phyloP scores from a whole-genome alignment of 495 filamentous ascomycete species.

The Penicillium taxi region DNA sequence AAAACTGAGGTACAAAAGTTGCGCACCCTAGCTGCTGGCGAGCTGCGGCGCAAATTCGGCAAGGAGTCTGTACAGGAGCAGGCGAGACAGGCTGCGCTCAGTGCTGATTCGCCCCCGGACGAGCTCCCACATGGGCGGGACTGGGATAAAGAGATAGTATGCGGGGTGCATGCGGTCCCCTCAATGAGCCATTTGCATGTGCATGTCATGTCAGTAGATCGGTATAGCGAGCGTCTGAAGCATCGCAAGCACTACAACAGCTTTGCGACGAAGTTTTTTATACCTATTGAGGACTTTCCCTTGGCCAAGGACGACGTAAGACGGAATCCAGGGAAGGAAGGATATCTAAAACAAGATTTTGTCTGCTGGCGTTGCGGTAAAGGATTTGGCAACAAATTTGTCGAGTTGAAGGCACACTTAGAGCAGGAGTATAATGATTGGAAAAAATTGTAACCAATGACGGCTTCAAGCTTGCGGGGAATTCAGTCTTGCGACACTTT shows the following conservation, averaged over 20 bases:
- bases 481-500: conserved; percentile 7
- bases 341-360: conserved; percentile 55
- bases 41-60: conserved; percentile 67
- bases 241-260: conserved; percentile 87
- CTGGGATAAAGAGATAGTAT: conserved; percentile 67
- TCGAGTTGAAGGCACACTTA: conserved; percentile 70
- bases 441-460: conserved; percentile 52
- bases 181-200: conserved; percentile 90
- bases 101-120: conserved; percentile 30
- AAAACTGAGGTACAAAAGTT: conserved; percentile 52
- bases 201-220: conserved; percentile 74
- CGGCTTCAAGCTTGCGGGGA: conserved; percentile 3
- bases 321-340: conserved; percentile 43
- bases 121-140: conserved; percentile 62
- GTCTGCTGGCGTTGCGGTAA: conserved; percentile 79
- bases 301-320: conserved; percentile 53
- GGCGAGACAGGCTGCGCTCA: conserved; percentile 48
- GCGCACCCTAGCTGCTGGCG: conserved; percentile 56
- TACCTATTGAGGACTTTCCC: conserved; percentile 75
- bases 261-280: conserved; percentile 82
- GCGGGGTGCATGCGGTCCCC: conserved; percentile 79
- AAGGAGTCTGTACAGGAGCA: conserved; percentile 53
- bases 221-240: conserved; percentile 59
- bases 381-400: conserved; percentile 65
- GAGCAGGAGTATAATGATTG: conserved; percentile 72